Conservation (phyloP, 192 early-diverging fungal species). For the Obelidium mucronatum region DNA sequence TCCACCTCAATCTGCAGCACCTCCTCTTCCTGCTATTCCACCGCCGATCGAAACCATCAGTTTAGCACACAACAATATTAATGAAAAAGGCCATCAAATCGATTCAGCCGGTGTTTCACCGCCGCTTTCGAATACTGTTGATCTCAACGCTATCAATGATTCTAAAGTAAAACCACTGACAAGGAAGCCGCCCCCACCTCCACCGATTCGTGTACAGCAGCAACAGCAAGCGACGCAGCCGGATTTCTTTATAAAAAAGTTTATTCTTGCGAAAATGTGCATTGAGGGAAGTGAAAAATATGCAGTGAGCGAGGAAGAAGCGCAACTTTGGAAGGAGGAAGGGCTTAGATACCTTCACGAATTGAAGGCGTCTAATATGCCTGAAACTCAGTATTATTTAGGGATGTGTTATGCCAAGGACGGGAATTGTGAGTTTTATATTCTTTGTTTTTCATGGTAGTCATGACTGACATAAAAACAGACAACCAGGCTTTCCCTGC, state of each 20-base stretch:
- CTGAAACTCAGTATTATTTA: conserved; percentile 62
- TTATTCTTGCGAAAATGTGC: conserved; percentile 25
- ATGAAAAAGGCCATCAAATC: too few species aligned
- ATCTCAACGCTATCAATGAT: too few species aligned
- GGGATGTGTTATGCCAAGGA: conserved; percentile 53
- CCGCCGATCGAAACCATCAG: too few species aligned
- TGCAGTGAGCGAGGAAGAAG: neutral
- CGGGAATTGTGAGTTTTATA: conserved; percentile 44
- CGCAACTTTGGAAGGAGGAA: conserved; percentile 59
- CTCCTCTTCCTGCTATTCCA: too few species aligned
- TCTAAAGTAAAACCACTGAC: too few species aligned
- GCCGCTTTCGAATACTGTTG: too few species aligned
- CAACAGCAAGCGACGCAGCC: neutral
- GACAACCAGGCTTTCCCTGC: conserved; percentile 73
- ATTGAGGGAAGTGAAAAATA: conserved; percentile 13
- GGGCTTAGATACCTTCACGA: conserved; percentile 71
- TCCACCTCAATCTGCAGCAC: too few species aligned
- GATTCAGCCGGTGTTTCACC: too few species aligned
- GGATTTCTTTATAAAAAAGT: conserved; percentile 15
- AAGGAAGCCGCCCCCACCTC: neutral
- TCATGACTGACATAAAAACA: neutral
- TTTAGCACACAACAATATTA: too few species aligned
- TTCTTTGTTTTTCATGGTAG: neutral
- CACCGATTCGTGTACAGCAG: neutral
- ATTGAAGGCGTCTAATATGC: conserved; percentile 62